phyloP scores from a whole-genome alignment of 495 filamentous ascomycete genomes.

The Acidiella bohemica region DNA sequence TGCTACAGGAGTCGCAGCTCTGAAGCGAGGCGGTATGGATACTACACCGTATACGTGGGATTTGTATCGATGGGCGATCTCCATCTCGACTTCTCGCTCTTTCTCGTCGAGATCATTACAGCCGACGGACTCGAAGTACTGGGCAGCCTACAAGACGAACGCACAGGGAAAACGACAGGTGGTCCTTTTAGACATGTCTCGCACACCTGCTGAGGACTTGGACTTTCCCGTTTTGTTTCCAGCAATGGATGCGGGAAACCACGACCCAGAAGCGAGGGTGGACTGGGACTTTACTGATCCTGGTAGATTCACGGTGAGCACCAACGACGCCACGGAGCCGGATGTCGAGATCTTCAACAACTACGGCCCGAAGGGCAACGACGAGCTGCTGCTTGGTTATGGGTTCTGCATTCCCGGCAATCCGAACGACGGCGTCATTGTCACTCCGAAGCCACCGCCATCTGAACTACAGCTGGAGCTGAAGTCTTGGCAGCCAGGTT shows the following conservation, averaged over 20 bases:
- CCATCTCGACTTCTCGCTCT: slow-evolving; percentile 45
- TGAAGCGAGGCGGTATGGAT: slow-evolving; percentile 30
- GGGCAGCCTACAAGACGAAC: slow-evolving; percentile 12
- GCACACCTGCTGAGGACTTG: slow-evolving; percentile 10
- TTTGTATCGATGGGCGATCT: slow-evolving; percentile 51
- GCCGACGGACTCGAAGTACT: slow-evolving; percentile 26
- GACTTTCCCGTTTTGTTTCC: slow-evolving; percentile 44
- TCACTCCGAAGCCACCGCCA: slow-evolving; percentile 30
- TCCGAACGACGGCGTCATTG: slow-evolving; percentile 26
- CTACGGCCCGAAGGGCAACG: slow-evolving; percentile 55
- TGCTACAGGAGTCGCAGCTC: slow-evolving; percentile 27
- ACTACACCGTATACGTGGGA: slow-evolving; percentile 31
- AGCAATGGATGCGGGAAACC: slow-evolving; percentile 48
- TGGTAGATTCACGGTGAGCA: slow-evolving; percentile 35
- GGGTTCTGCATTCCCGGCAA: slow-evolving; percentile 51
- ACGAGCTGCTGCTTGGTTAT: slow-evolving; percentile 54
- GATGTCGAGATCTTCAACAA: slow-evolving; percentile 53
- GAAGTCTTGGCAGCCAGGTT: slow-evolving; percentile 6
- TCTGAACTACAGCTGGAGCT: slow-evolving; percentile 9
- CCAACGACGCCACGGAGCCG: slow-evolving; percentile 32
- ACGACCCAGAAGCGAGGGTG: slow-evolving; percentile 42
- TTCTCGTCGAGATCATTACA: slow-evolving; percentile 38
- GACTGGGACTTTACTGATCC: slow-evolving; percentile 46
- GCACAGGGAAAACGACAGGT: slow-evolving; percentile 5
- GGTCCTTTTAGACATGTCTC: slow-evolving; percentile 16